These are phyloP conservation scores for Pseudonitzschia pungens DNA, from an alignment of 108 stramenopile species.

Conservation along the genomic window DNA sequence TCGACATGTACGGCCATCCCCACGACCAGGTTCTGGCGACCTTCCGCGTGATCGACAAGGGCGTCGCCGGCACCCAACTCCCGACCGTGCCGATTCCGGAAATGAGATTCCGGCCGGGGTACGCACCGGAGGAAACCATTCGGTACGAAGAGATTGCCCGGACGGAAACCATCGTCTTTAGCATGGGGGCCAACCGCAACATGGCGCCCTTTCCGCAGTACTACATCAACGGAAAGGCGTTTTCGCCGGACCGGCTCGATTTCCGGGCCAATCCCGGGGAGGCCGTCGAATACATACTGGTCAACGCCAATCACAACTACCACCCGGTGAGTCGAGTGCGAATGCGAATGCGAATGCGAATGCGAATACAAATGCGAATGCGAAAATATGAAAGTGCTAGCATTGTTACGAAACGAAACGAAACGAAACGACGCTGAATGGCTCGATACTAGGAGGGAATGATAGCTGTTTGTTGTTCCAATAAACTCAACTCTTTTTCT, in stretches of 20 bases:
- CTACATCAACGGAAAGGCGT: slow-evolving; percentile 50
- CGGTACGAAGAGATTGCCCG: slow-evolving; percentile 27
- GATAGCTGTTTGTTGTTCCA: too few species aligned
- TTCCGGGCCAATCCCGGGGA: slow-evolving; percentile 40
- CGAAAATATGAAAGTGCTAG: too few species aligned
- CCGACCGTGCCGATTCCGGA: slow-evolving; percentile 20
- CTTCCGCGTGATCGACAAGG: slow-evolving; percentile 26
- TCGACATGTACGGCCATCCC: slow-evolving; percentile 52
- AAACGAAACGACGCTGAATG: too few species aligned
- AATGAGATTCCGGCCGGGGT: slow-evolving; percentile 45
- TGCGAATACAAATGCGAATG: too few species aligned
- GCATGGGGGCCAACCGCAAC: slow-evolving; percentile 45
- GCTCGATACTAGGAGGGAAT: too few species aligned
- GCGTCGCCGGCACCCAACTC: neutral
- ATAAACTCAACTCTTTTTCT: too few species aligned
- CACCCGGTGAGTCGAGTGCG: slow-evolving; percentile 45
- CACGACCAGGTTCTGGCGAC: slow-evolving; percentile 31
- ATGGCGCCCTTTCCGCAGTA: slow-evolving; percentile 53
- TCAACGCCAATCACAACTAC: slow-evolving; percentile 53
- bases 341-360: too few species aligned
- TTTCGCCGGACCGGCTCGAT: slow-evolving; percentile 27
- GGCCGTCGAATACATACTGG: slow-evolving; percentile 44
- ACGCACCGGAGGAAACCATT: slow-evolving; percentile 25
- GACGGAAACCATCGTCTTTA: slow-evolving; percentile 46
- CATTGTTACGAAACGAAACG: too few species aligned